phyloP scores from a whole-genome alignment of 2,329 filamentous ascomycete genomes.

The Pestalotiopsis sp. region DNA sequence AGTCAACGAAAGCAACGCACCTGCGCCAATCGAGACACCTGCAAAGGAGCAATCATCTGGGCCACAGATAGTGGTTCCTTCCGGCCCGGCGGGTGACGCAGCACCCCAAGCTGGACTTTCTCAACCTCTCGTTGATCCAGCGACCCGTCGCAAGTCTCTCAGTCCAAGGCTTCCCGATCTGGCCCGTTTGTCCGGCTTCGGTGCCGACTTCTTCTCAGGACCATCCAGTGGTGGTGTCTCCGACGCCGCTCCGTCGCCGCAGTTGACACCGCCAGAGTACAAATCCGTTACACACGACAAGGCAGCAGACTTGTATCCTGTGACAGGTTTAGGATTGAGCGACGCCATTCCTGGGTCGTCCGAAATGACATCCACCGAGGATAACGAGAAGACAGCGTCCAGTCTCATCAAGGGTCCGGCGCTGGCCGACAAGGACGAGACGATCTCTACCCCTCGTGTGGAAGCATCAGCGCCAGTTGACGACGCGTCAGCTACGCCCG shows the following conservation, averaged over 20 bases:
- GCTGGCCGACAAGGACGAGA: constrained; percentile 9
- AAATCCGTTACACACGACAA: neutral
- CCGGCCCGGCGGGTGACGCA: neutral
- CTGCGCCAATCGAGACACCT: neutral
- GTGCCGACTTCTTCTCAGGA: constrained; percentile 56
- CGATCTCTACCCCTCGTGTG: neutral
- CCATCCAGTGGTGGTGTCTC: constrained; percentile 12
- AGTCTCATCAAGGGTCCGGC: constrained; percentile 23
- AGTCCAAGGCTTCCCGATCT: constrained; percentile 62
- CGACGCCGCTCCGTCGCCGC: neutral
- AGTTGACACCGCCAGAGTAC: neutral
- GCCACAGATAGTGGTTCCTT: constrained; percentile 9
- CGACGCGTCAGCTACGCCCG: neutral
- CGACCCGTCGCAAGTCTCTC: constrained; percentile 38
- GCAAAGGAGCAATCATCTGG: neutral
- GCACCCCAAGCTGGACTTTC: neutral
- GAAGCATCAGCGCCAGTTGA: too few relatives aligned
- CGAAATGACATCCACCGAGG: neutral
- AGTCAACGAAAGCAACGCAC: constrained; percentile 16
- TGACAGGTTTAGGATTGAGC: neutral
- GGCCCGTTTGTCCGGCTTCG: constrained; percentile 61
- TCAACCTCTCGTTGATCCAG: constrained; percentile 11
- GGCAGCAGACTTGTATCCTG: neutral
- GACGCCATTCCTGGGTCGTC: neutral
- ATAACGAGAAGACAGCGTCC: constrained; percentile 1